phyloP scores from a whole-genome alignment of 495 filamentous ascomycete genomes.

The Friedmanniomyces endolithicus region DNA sequence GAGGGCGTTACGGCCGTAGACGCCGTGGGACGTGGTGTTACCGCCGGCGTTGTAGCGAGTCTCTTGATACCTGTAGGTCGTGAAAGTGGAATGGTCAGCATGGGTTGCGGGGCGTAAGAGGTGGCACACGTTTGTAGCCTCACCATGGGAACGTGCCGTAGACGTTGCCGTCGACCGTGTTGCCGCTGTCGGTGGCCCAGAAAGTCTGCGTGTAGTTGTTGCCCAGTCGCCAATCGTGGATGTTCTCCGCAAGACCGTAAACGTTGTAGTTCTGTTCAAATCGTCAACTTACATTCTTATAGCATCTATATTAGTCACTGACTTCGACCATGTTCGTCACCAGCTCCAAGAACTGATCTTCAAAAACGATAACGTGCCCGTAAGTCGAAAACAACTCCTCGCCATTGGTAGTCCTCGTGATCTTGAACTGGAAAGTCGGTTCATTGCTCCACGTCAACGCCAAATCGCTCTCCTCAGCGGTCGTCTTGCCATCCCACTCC shows the following conservation, averaged over 20 bases:
- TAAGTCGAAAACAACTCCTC: constrained; percentile 18
- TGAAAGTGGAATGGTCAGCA: not conserved
- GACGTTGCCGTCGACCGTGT: constrained; percentile 16
- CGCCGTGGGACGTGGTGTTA: constrained; percentile 13
- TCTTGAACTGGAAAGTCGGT: constrained; percentile 17
- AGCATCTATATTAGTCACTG: not conserved
- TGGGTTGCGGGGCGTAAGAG: not conserved
- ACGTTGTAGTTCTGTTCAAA: constrained; percentile 15
- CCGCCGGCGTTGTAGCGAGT: constrained; percentile 10
- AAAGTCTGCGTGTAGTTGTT: constrained; percentile 17
- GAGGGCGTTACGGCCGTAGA: constrained; percentile 22
- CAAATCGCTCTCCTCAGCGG: constrained; percentile 9
- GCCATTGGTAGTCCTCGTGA: constrained; percentile 3
- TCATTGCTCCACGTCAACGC: constrained; percentile 17
- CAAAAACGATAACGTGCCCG: constrained; percentile 17
- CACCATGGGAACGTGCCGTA: constrained; percentile 14
- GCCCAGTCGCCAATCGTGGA: constrained; percentile 16
- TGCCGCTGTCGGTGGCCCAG: constrained; percentile 11
- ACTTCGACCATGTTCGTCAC: constrained; percentile 16
- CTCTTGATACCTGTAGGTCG: constrained; percentile 8
- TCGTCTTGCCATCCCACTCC: constrained; percentile 7
- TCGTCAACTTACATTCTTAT: not conserved
- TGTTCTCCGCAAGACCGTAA: constrained; percentile 21
- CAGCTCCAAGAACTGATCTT: constrained; percentile 20
- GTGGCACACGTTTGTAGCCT: not conserved